Percentiles rank a stretch among this genome's conserved stretches.
Conservation (phyloP, 1,139 yeast species). For the Geotrichum histeridarum region DNA sequence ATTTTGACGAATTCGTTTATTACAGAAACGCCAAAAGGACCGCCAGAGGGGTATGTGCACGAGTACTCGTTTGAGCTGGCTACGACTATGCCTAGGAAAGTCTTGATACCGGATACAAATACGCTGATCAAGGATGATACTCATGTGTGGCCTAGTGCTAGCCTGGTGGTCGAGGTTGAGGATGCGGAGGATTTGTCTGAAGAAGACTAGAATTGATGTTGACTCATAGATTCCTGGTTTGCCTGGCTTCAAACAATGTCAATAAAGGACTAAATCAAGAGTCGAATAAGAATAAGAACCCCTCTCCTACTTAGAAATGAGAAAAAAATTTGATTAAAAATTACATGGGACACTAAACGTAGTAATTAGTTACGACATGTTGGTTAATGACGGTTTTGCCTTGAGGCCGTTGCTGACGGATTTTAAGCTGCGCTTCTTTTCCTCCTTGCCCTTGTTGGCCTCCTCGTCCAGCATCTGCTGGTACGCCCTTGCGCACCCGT, state of each 20-base stretch:
- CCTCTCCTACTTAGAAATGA: too few relatives aligned
- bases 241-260: too few relatives aligned
- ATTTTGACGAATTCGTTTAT: constrained; percentile 21
- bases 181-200: constrained; percentile 34
- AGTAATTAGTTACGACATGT: neutral
- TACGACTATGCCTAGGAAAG: constrained; percentile 53
- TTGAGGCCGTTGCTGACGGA: neutral
- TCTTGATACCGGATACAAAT: constrained; percentile 35
- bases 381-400: neutral
- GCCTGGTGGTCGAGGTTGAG: constrained; percentile 46
- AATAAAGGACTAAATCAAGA: too few relatives aligned
- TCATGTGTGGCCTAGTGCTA: constrained; percentile 57
- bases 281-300: too few relatives aligned
- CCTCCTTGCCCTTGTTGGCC: neutral
- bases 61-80: constrained; percentile 45
- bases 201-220: constrained; percentile 29
- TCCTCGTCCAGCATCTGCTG: constrained; percentile 22
- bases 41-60: constrained; percentile 43
- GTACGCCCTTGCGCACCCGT: constrained; percentile 50
- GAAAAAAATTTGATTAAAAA: too few relatives aligned
- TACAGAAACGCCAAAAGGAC: neutral
- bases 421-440: neutral
- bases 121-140: constrained; percentile 40
- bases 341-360: too few relatives aligned
- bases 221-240: too few relatives aligned